phyloP scores from a whole-genome alignment of 2,329 filamentous ascomycete genomes.

The Claviceps sorghi region DNA sequence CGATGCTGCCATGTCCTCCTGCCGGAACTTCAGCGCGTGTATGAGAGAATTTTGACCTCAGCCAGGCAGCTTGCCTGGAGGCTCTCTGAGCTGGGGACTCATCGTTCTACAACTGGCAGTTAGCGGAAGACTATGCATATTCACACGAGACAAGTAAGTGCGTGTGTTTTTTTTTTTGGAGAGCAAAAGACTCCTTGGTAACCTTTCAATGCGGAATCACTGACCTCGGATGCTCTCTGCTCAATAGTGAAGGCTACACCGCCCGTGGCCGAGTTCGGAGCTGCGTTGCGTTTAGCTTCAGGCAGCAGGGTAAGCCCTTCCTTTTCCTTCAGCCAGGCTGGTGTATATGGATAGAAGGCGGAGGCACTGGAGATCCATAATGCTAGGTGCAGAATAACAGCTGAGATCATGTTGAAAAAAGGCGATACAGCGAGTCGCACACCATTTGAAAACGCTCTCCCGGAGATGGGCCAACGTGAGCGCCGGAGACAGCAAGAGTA shows the following conservation, averaged over 20 bases:
- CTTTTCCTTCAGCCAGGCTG: constrained; percentile 20
- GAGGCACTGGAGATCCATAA: constrained; percentile 30
- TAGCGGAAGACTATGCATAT: neutral
- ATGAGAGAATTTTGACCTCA: constrained; percentile 7
- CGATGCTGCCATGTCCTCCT: neutral
- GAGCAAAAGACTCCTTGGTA: neutral
- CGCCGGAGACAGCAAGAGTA: neutral
- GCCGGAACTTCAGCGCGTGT: neutral
- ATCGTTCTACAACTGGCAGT: neutral
- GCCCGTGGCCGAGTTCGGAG: constrained; percentile 5
- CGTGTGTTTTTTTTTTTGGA: too few species aligned
- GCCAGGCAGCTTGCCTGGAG: constrained; percentile 8
- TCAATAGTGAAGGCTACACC: constrained; percentile 27
- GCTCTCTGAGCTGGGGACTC: constrained; percentile 3
- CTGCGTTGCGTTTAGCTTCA: constrained; percentile 13
- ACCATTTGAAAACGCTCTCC: neutral
- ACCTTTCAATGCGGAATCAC: neutral
- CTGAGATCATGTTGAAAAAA: constrained; percentile 25
- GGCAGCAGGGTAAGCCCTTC: constrained; percentile 9
- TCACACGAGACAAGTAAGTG: constrained; percentile 12
- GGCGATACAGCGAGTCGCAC: constrained; percentile 2
- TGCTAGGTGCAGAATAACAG: constrained; percentile 27
- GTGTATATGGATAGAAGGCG: constrained; percentile 34
- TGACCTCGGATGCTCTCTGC: constrained; percentile 16
- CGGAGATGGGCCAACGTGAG: neutral